Base-by-base conservation (phyloP, 352 stramenopile genomes). In the Peronospora destructor region DNA sequence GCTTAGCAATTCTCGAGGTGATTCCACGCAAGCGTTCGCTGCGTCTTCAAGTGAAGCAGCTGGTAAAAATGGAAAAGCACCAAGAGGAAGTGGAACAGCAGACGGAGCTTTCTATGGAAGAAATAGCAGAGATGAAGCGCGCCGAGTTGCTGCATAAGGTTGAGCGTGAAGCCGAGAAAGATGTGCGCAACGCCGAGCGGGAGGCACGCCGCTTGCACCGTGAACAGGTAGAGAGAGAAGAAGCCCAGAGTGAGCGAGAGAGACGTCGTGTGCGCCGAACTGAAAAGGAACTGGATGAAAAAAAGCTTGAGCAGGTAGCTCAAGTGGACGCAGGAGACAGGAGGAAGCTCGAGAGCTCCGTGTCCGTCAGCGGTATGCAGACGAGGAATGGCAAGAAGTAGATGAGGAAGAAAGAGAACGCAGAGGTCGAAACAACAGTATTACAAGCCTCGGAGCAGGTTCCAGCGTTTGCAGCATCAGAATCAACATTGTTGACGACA, bases 1-100 rank as follows among this genome's bases (percentile, higher is more conserved):
- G 77, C 9, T 62, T 83, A 25, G 82, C 82, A 11, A 87, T 93
- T 58, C 58, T 93, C 13, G 79, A 93, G 42, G 82, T 79, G 3
- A 91, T 93, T 48, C 82, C 82, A 3, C 75, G 82, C 19, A 93
- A 93, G 56, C 76, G 80, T 0, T 91, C 79, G 43, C 61, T 89
- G 51, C 77, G 82, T 12, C 80, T 93, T 35, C 82, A 91, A 50
- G 82, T 90, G 21, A 90, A 93, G 63, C 76, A 92, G 61, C 61
- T 92, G 25, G 79, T 86, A 45, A 69, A 85, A 34, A 64, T 87
- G 48, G 78, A 90, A 59, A 86, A 84, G 48, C 71, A 86, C 30
- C 64, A 81, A 30, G 65, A 85, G 28, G 72, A 84, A 16, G 50
- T 80, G 25, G 62, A 79, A 33, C 58, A 62, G 28, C 72, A 78